A percentile compares a stretch with the other conserved stretches of the same genome.
These are phyloP conservation scores for Cadophora sp. DNA, from an alignment of 2,329 filamentous ascomycete genomes.

Conservation along the genomic window DNA sequence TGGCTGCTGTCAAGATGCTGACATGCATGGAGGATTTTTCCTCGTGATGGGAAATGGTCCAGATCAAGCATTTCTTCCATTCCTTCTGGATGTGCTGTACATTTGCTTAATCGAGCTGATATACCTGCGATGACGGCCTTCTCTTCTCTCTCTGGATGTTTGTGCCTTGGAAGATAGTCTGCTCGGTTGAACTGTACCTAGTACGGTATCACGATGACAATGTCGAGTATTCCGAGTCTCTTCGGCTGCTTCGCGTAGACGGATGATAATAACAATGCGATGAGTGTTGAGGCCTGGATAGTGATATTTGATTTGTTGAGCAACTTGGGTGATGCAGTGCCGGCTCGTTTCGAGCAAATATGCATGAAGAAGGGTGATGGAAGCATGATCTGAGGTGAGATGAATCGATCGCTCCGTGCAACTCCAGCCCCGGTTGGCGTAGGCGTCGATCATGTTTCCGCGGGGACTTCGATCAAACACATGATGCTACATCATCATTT, in stretches of 20 bases:
- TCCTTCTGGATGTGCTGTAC: conserved; percentile 9
- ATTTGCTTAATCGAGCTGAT: conserved; percentile 13
- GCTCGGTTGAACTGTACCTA: not conserved
- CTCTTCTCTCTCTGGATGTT: not conserved
- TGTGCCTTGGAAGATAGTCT: conserved; percentile 3
- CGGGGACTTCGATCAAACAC: not conserved
- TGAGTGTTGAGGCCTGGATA: not conserved
- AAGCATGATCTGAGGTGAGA: conserved; percentile 6
- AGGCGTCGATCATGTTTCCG: conserved; percentile 10
- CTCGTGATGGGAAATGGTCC: not conserved
- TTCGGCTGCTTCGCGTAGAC: not conserved
- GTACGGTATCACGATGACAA: not conserved
- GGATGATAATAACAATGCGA: not conserved
- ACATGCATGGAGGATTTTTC: conserved; percentile 1
- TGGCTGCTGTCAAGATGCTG: conserved; percentile 1
- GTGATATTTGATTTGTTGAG: not conserved
- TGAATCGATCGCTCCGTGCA: not conserved
- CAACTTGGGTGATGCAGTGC: not conserved
- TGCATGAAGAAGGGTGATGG: not conserved
- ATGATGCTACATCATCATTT: not conserved
- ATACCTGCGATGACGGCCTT: conserved; percentile 3
- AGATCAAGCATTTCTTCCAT: conserved; percentile 1
- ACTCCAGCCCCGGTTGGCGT: not conserved
- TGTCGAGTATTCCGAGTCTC: not conserved
- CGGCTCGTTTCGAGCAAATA: not conserved